Evolutionary conservation across 257 asterid genomes (phyloP).

Genomic region (Solanum bulbocastanum): DNA sequence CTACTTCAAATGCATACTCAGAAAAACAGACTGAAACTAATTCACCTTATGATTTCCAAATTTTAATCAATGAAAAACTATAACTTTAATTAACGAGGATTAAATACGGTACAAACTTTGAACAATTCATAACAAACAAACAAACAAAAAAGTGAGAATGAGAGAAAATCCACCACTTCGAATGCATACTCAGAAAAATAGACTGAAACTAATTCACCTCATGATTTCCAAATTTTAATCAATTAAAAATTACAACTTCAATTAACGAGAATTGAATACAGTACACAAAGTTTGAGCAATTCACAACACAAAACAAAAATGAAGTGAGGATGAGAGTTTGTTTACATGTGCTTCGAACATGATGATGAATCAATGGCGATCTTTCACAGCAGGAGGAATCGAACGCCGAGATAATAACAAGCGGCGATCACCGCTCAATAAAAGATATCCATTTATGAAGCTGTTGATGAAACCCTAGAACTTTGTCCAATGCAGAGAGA

Average conservation of each 20-base stretch:
- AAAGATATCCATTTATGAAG: background rate
- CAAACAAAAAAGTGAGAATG: background rate
- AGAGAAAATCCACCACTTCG: background rate
- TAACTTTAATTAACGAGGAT: background rate
- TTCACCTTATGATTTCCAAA: background rate
- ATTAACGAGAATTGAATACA: background rate
- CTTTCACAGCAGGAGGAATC: background rate
- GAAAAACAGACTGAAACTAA: background rate
- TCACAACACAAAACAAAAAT: background rate
- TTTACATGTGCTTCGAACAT: slow-evolving; percentile 56
- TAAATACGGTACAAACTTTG: background rate
- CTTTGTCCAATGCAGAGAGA: background rate
- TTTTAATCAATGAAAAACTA: background rate
- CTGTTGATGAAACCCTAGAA: background rate
- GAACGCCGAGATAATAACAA: background rate
- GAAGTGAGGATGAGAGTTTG: background rate
- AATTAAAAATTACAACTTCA: background rate
- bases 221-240: background rate
- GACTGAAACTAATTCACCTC: background rate
- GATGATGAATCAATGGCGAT: slow-evolving; percentile 1
- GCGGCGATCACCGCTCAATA: background rate
- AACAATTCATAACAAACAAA: background rate
- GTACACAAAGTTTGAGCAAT: background rate
- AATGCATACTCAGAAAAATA: background rate
- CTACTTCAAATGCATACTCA: background rate